A percentile compares a stretch with the other conserved stretches of the same genome.
Conservation (phyloP, 2,329 filamentous ascomycete genomes). For the Xylariaceae sp. region DNA sequence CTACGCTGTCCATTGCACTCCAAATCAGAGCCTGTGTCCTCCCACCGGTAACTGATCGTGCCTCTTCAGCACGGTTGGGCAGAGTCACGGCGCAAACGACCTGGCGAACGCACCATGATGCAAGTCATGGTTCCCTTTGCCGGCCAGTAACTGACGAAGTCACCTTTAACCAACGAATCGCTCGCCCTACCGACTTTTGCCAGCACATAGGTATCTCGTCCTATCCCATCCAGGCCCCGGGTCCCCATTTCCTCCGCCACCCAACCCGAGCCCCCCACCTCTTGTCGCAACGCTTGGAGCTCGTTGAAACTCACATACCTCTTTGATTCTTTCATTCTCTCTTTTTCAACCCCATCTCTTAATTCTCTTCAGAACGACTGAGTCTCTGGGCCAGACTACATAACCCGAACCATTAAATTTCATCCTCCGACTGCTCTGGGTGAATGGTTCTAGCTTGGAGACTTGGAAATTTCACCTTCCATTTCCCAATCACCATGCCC, state of each 20-base stretch:
- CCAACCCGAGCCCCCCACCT: constrained; percentile 24
- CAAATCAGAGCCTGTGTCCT: not conserved
- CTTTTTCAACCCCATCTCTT: constrained; percentile 12
- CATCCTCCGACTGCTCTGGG: constrained; percentile 11
- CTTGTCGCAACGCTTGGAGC: constrained; percentile 23
- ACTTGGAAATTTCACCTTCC: constrained; percentile 11
- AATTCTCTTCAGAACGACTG: constrained; percentile 21
- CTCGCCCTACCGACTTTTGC: constrained; percentile 7
- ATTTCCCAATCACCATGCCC: constrained; percentile 44
- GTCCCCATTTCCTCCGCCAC: constrained; percentile 20
- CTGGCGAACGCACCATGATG: constrained; percentile 7
- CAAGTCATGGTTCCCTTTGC: constrained; percentile 1
- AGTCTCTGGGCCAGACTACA: constrained; percentile 2
- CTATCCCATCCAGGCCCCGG: constrained; percentile 11
- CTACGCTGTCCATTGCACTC: not conserved
- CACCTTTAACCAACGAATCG: constrained; percentile 8
- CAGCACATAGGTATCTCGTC: too few species aligned
- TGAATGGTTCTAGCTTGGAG: constrained; percentile 13
- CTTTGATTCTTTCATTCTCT: constrained; percentile 17
- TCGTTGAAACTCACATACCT: too few species aligned
- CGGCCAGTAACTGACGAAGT: constrained; percentile 1
- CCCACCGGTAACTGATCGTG: constrained; percentile 1
- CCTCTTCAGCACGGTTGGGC: constrained; percentile 12
- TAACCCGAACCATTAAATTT: constrained; percentile 10
- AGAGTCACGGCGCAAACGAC: constrained; percentile 16